Evolutionary conservation across 2,329 filamentous ascomycete genomes (phyloP), one percentile per base, ranked within the genome.

Genomic region (Emmonsia crescens): DNA sequence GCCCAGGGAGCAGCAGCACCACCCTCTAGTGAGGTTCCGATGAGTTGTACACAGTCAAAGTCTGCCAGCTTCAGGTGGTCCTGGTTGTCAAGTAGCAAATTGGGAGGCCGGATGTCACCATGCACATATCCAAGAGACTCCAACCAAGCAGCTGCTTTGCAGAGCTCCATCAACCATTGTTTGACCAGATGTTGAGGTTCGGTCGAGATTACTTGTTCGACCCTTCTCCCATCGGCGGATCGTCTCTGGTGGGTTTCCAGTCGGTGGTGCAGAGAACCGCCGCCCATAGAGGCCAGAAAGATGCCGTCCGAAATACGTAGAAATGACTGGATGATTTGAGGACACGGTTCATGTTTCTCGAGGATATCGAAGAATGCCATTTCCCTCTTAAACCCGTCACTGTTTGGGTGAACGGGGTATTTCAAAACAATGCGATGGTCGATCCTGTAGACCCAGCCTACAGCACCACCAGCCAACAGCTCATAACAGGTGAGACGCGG

Each of bases 81-180:
- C n/a, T 64, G 27, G n/a, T 54, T 52, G 61, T n/a, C n/a, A n/a
- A 67, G 60, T 21, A 66, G 61, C 36, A 66, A 31, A 59, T 66
- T 67, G 24, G 61, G 46, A n/a, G 66, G 66, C 42, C 62, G 62
- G 46, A 67, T 62, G 40, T 67, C 66, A 46, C 57, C 65, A 61
- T 67, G 65, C 14, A 61, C 60, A 36, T 62, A 61, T 44, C 61
- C 61, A 57, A 67, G 61, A 31, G 55, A 60, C 56, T 67, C 66
- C 8, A 67, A 40, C 63, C 63, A 66, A 54, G 64, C 56, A 55
- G 61, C 65, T 58, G 65, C 66, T 40, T 27, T 55, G 42, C 56
- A 60, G 38, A 67, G 54, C 59, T 67, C 63, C 59, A 63, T 64
- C 29, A 59, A 48, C 64, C 65, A 67, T 62, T 48, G 60, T 31